phyloP scores from a whole-genome alignment of 2,329 filamentous ascomycete genomes.

The Orbilia oligospora region DNA sequence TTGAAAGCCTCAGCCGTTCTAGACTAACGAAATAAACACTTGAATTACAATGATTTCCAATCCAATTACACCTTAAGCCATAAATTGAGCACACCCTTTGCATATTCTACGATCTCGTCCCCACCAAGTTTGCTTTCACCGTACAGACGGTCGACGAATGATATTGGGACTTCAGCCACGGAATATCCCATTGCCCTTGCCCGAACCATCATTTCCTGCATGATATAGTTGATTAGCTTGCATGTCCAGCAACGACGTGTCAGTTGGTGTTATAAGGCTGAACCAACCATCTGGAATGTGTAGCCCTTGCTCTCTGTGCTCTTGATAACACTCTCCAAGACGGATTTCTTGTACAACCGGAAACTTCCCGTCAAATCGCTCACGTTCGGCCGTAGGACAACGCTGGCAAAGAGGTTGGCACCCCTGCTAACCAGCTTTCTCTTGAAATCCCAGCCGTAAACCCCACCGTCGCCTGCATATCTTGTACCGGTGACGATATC shows the following conservation, averaged over 20 bases:
- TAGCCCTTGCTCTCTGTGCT: slow-evolving; percentile 97
- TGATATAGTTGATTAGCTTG: slow-evolving; percentile 2
- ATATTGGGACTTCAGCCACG: slow-evolving; percentile 95
- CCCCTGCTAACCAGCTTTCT: slow-evolving; percentile 82
- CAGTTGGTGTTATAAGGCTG: neutral
- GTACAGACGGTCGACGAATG: slow-evolving; percentile 94
- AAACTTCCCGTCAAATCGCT: slow-evolving; percentile 97
- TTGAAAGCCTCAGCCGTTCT: slow-evolving; percentile 15
- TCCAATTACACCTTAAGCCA: slow-evolving; percentile 79
- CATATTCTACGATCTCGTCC: slow-evolving; percentile 96
- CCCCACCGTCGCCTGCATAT: slow-evolving; percentile 89
- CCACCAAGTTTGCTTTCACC: slow-evolving; percentile 95
- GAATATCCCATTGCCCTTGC: slow-evolving; percentile 96
- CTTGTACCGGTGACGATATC: slow-evolving; percentile 98
- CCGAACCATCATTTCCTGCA: slow-evolving; percentile 89
- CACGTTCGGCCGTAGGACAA: slow-evolving; percentile 90
- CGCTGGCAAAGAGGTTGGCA: slow-evolving; percentile 96
- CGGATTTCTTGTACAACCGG: slow-evolving; percentile 90
- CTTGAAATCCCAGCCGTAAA: slow-evolving; percentile 97
- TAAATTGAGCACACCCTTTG: slow-evolving; percentile 83
- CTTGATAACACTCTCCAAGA: slow-evolving; percentile 89
- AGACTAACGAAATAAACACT: slow-evolving; percentile 14
- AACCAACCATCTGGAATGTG: slow-evolving; percentile 88
- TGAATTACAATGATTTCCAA: slow-evolving; percentile 17
- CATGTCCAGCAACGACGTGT: neutral